Evolutionary conservation across 108 stramenopile genomes (phyloP).

Genomic region (Fistulifera solaris): DNA sequence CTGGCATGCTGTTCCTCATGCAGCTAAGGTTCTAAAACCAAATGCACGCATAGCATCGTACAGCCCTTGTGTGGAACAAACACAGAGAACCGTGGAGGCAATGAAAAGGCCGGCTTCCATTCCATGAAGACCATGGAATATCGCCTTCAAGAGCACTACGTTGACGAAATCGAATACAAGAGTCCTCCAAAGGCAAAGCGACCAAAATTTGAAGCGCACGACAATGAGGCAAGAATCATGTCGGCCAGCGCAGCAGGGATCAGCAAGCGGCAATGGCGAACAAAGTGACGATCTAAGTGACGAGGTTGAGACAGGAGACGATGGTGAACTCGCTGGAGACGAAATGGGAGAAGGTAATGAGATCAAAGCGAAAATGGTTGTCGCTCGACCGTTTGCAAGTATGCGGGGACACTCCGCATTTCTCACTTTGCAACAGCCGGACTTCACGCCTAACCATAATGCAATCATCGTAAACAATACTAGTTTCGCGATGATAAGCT

Average conservation of each 20-base stretch:
- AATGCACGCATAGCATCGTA: slow-evolving; percentile 77
- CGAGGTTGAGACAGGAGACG: slow-evolving; percentile 9
- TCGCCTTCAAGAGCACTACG: slow-evolving; percentile 69
- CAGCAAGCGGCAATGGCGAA: not conserved
- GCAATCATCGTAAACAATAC: too few relatives aligned
- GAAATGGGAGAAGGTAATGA: not conserved
- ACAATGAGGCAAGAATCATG: slow-evolving; percentile 17
- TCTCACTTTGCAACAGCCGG: slow-evolving; percentile 86
- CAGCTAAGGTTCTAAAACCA: slow-evolving; percentile 57
- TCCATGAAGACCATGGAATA: slow-evolving; percentile 80
- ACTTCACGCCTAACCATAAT: slow-evolving; percentile 29
- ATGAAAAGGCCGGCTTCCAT: slow-evolving; percentile 69
- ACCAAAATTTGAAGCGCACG: slow-evolving; percentile 17
- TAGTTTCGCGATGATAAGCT: too few relatives aligned
- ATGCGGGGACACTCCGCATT: slow-evolving; percentile 98
- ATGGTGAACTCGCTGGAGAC: not conserved
- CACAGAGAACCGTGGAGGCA: slow-evolving; percentile 55
- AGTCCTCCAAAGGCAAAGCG: slow-evolving; percentile 38
- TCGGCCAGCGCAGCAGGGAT: not conserved
- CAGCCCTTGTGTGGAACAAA: slow-evolving; percentile 94
- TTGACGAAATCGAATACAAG: slow-evolving; percentile 58
- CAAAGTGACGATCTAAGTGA: slow-evolving; percentile 4
- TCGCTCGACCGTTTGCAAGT: slow-evolving; percentile 61
- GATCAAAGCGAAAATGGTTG: slow-evolving; percentile 36
- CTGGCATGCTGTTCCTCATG: slow-evolving; percentile 86